A percentile compares a stretch with the other conserved stretches of the same genome.
These are phyloP conservation scores for Metarhizium sp. DNA, from an alignment of 2,329 filamentous ascomycete genomes.

Conservation along the genomic window DNA sequence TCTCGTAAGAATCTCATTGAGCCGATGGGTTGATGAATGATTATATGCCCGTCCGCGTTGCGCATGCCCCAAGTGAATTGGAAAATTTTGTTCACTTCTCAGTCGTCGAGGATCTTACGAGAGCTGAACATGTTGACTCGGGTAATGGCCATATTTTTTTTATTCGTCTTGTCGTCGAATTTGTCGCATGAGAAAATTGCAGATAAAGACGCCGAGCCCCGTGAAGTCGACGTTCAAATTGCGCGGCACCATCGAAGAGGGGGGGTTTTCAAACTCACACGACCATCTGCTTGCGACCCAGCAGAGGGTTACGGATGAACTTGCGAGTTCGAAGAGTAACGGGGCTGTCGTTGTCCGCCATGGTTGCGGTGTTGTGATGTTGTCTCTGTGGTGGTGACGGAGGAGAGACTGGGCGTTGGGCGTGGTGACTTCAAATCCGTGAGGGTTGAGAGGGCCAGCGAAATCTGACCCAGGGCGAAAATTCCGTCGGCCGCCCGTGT, in stretches of 20 bases:
- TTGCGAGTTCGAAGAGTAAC: conserved; percentile 96
- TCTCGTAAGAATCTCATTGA: neutral
- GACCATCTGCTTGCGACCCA: conserved; percentile 99
- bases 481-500: conserved; percentile 23
- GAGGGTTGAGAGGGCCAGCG: conserved; percentile 16
- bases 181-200: neutral
- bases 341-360: conserved; percentile 74
- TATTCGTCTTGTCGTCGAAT: neutral
- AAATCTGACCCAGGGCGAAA: conserved; percentile 22
- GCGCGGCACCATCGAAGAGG: neutral
- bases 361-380: conserved; percentile 50
- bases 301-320: conserved; percentile 99
- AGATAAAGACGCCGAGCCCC: neutral
- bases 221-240: conserved; percentile 3
- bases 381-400: conserved; percentile 23
- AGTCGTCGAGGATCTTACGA: too few species aligned
- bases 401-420: conserved; percentile 19
- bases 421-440: conserved; percentile 19
- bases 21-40: neutral
- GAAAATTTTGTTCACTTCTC: too few species aligned
- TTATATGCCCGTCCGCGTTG: neutral
- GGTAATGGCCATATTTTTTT: neutral
- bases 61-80: too few species aligned
- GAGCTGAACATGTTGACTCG: too few species aligned
- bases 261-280: conserved; percentile 59